Conservation (phyloP, 305 asterid species). For the Fraxinus dipetala region DNA sequence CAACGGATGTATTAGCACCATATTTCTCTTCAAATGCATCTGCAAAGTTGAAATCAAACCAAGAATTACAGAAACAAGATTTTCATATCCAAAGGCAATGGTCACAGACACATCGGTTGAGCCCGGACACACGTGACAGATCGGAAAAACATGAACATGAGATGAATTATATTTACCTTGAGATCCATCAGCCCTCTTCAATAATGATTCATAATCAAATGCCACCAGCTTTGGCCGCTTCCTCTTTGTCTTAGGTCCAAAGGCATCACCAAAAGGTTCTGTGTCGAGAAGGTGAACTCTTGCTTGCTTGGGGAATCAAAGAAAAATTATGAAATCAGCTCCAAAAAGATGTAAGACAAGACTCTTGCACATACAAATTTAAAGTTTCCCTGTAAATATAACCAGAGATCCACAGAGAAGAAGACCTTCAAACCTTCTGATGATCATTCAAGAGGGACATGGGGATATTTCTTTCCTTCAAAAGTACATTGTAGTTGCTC, state of each 20-base stretch:
- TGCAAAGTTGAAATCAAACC: slow-evolving; percentile 26
- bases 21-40: slow-evolving; percentile 76
- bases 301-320: slow-evolving; percentile 59
- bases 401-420: not conserved
- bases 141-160: slow-evolving; percentile 10
- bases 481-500: slow-evolving; percentile 71
- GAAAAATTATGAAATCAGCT: slow-evolving; percentile 18
- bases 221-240: slow-evolving; percentile 74
- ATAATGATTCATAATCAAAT: slow-evolving; percentile 66
- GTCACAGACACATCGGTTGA: not conserved
- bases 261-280: slow-evolving; percentile 79
- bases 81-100: not conserved
- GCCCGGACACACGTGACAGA: not conserved
- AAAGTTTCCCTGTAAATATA: slow-evolving; percentile 4
- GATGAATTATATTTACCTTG: slow-evolving; percentile 54
- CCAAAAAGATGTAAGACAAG: slow-evolving; percentile 7
- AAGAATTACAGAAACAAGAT: slow-evolving; percentile 6
- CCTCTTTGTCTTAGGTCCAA: slow-evolving; percentile 87
- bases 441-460: slow-evolving; percentile 81
- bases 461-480: slow-evolving; percentile 87
- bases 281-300: slow-evolving; percentile 94
- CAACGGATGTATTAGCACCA: slow-evolving; percentile 55
- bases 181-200: slow-evolving; percentile 75
- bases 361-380: not conserved
- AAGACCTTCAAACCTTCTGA: slow-evolving; percentile 57